A percentile compares a stretch with the other conserved stretches of the same genome.
phyloP scores from a whole-genome alignment of 371 early-diverging fungal genomes.

The Mucor saturninus region DNA sequence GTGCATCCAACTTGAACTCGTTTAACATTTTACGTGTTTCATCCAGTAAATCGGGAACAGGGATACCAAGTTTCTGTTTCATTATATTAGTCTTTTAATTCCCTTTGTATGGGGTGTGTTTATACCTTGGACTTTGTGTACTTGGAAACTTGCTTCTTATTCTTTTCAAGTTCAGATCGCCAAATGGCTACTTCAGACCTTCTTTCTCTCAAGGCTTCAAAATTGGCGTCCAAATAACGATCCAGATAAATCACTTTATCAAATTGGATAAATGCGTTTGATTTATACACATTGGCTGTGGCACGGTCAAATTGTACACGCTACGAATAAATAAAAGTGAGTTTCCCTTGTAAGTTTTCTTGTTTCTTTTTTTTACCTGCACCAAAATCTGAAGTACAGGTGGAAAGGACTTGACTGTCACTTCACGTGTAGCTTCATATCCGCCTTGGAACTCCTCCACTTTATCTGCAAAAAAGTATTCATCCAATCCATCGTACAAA shows the following conservation, averaged over 20 bases:
- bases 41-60: slow-evolving; percentile 49
- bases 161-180: slow-evolving; percentile 37
- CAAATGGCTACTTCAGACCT: slow-evolving; percentile 41
- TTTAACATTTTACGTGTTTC: slow-evolving; percentile 39
- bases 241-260: slow-evolving; percentile 62
- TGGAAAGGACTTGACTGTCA: slow-evolving; percentile 59
- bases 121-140: slow-evolving; percentile 40
- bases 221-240: slow-evolving; percentile 54
- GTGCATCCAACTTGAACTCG: slow-evolving; percentile 15
- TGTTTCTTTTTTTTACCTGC: slow-evolving; percentile 41
- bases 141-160: slow-evolving; percentile 32
- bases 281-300: slow-evolving; percentile 64
- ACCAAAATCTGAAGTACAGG: slow-evolving; percentile 70
- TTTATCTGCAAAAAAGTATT: slow-evolving; percentile 59
- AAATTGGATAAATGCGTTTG: slow-evolving; percentile 65
- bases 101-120: not conserved
- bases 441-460: slow-evolving; percentile 59
- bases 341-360: not conserved
- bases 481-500: slow-evolving; percentile 67
- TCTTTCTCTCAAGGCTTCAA: slow-evolving; percentile 36
- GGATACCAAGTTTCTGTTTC: slow-evolving; percentile 38
- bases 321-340: slow-evolving; percentile 27
- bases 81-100: not conserved
- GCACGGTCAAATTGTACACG: slow-evolving; percentile 72
- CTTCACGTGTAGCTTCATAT: slow-evolving; percentile 55